Conservation (phyloP, 176 grass and related monocot species). For the Miscanthus lutarioriparius region DNA sequence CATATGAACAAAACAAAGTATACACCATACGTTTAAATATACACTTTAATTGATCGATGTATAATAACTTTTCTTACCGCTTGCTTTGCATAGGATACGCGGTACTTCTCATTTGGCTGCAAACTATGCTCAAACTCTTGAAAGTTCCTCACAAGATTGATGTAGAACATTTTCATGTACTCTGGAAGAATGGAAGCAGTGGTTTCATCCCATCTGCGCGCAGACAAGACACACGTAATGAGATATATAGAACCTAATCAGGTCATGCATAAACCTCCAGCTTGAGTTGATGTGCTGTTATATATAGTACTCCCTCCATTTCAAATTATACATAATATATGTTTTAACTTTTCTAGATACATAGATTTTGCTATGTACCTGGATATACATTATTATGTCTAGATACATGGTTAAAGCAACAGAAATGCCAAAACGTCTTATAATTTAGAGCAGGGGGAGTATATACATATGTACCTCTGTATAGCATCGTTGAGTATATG, state of each 20-base stretch:
- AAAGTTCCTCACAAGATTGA: background rate
- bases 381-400: too few relatives aligned
- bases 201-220: conserved; percentile 30
- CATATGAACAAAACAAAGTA: background rate
- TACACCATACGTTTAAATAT: too few relatives aligned
- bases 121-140: background rate
- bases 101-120: conserved; percentile 24
- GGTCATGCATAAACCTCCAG: background rate
- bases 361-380: too few relatives aligned
- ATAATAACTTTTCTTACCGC: background rate
- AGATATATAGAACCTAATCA: background rate
- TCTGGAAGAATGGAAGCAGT: conserved; percentile 3
- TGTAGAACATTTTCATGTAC: conserved; percentile 1
- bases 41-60: background rate
- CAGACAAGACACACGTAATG: background rate
- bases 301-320: too few relatives aligned
- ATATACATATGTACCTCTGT: background rate
- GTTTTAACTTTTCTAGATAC: too few relatives aligned
- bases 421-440: too few relatives aligned
- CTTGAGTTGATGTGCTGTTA: too few relatives aligned
- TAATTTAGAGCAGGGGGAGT: too few relatives aligned
- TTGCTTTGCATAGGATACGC: conserved; percentile 22
- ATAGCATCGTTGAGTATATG: conserved; percentile 18
- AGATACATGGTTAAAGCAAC: too few relatives aligned
- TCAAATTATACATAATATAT: too few relatives aligned